A percentile compares a stretch with the other conserved stretches of the same genome.
Evolutionary conservation across 1,139 yeast species (phyloP).

Genomic region (Diutina siamensis): DNA sequence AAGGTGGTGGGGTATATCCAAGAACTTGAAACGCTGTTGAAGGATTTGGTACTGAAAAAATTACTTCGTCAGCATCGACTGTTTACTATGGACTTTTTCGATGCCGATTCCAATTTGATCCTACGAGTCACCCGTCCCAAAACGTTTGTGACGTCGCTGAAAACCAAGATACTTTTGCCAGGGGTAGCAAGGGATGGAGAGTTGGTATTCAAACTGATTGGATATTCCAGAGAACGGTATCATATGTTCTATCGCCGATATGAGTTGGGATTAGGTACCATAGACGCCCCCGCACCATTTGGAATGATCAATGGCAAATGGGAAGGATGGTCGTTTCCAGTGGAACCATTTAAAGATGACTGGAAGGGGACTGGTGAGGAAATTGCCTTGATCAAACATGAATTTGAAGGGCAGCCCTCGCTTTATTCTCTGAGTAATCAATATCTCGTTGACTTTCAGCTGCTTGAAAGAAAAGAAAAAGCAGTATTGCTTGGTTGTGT

Average conservation of each 20-base stretch:
- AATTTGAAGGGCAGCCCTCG: neutral
- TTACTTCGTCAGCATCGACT: neutral
- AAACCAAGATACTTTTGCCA: neutral
- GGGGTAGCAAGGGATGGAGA: neutral
- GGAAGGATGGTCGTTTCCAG: neutral
- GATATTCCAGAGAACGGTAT: neutral
- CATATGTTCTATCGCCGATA: neutral
- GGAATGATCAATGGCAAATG: neutral
- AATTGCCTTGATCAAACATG: neutral
- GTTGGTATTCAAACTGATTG: neutral
- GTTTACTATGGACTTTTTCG: neutral
- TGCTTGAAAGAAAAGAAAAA: neutral
- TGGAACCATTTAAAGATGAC: neutral
- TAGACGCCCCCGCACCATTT: neutral
- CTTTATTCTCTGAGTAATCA: neutral
- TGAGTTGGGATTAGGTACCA: neutral
- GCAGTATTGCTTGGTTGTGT: neutral
- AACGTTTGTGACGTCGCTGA: neutral
- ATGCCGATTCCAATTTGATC: neutral
- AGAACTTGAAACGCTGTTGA: neutral
- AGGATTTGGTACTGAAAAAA: neutral
- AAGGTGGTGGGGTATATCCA: neutral
- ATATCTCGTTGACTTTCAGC: neutral
- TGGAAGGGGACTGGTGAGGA: neutral
- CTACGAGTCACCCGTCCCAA: neutral